Evolutionary conservation across 2,329 filamentous ascomycete genomes (phyloP).

Genomic region (Beauveria scarabaeidicola): DNA sequence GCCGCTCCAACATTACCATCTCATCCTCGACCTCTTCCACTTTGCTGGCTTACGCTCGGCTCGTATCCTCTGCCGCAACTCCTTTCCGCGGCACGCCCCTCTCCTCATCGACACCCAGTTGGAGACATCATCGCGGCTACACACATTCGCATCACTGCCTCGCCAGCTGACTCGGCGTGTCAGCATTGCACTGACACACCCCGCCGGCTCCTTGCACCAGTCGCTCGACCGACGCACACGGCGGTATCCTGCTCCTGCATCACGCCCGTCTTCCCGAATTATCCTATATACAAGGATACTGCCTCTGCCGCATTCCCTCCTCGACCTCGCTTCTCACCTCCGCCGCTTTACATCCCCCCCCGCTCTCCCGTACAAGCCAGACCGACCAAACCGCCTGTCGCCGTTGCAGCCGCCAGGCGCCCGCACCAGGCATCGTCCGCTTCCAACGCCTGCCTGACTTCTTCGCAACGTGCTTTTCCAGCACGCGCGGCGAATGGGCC

Average conservation of each 20-base stretch:
- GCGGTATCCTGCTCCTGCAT: not conserved
- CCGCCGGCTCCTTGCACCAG: constrained; percentile 4
- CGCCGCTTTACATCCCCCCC: not conserved
- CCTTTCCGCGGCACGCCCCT: not conserved
- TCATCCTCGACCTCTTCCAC: constrained; percentile 3
- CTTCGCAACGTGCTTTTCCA: constrained; percentile 3
- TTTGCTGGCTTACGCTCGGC: not conserved
- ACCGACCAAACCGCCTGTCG: not conserved
- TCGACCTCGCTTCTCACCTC: not conserved
- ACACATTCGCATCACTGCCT: no score
- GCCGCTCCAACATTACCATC: constrained; percentile 7
- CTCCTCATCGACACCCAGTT: not conserved
- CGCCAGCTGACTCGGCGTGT: not conserved
- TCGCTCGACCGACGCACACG: constrained; percentile 2
- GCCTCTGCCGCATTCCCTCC: not conserved
- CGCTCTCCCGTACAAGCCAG: not conserved
- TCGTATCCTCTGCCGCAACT: not conserved
- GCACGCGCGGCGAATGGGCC: constrained; percentile 30
- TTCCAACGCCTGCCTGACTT: not conserved
- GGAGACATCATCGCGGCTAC: not conserved
- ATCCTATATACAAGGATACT: not conserved
- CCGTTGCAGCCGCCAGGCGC: not conserved
- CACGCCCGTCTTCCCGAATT: not conserved
- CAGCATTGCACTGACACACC: not conserved
- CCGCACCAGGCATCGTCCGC: not conserved